phyloP scores from a whole-genome alignment of 2,329 filamentous ascomycete species.

The Cyphellophora attinorum region DNA sequence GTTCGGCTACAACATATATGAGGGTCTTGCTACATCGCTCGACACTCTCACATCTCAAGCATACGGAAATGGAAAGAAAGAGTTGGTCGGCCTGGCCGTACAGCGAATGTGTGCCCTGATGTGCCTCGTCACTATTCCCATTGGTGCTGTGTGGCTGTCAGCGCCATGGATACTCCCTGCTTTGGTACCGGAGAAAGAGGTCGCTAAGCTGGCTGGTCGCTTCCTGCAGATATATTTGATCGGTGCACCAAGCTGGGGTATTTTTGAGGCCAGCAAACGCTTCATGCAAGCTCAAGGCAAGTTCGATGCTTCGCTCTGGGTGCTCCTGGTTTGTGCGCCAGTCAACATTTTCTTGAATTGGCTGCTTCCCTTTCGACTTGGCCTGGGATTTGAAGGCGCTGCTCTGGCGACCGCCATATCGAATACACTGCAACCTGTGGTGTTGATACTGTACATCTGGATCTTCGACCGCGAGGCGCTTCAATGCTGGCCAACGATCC shows the following conservation, averaged over 20 bases:
- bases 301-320: conserved; percentile 64
- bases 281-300: conserved; percentile 70
- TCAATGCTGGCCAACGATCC: conserved; percentile 65
- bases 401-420: conserved; percentile 60
- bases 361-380: conserved; percentile 55
- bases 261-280: conserved; percentile 64
- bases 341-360: conserved; percentile 65
- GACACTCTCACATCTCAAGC: conserved; percentile 92
- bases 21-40: conserved; percentile 68
- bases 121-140: conserved; percentile 55
- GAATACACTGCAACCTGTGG: conserved; percentile 55
- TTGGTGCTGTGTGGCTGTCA: conserved; percentile 55
- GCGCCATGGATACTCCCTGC: conserved; percentile 47
- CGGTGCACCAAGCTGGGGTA: conserved; percentile 60
- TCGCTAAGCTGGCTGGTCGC: conserved; percentile 55
- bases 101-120: conserved; percentile 66
- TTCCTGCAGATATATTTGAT: conserved; percentile 58
- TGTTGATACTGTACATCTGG: conserved; percentile 56
- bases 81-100: conserved; percentile 70
- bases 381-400: conserved; percentile 59
- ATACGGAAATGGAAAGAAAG: conserved; percentile 82
- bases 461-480: conserved; percentile 49
- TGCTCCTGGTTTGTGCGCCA: conserved; percentile 66
- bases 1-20: conserved; percentile 65
- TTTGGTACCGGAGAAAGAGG: conserved; percentile 56